Evolutionary conservation across 2,329 filamentous ascomycete species (phyloP).

Genomic region (Hymenoscyphus linearis): DNA sequence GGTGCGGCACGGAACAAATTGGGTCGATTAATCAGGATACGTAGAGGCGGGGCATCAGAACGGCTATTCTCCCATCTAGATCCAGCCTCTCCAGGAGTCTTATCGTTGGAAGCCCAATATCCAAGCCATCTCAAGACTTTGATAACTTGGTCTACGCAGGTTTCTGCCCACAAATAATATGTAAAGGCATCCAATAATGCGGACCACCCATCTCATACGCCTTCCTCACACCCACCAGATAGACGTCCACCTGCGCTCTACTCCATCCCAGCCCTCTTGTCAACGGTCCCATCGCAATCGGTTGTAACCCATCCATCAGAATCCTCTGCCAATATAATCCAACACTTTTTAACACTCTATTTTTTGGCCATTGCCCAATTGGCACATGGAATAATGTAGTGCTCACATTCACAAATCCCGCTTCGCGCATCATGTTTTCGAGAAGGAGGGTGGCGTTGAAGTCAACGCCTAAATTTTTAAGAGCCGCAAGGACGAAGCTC

Average conservation of each 20-base stretch:
- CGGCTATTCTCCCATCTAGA: background rate
- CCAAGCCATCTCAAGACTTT: background rate
- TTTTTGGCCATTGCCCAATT: slow-evolving; percentile 40
- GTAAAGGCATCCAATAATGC: slow-evolving; percentile 50
- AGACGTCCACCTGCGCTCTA: slow-evolving; percentile 43
- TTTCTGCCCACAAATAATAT: slow-evolving; percentile 51
- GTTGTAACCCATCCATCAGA: slow-evolving; percentile 45
- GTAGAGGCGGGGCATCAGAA: background rate
- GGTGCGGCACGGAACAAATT: too few species aligned
- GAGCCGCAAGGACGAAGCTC: slow-evolving; percentile 40
- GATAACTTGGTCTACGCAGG: slow-evolving; percentile 28
- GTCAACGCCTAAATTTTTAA: slow-evolving; percentile 42
- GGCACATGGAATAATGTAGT: slow-evolving; percentile 38
- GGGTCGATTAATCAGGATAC: too few species aligned
- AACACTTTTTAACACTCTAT: slow-evolving; percentile 45
- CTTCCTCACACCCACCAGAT: slow-evolving; percentile 43
- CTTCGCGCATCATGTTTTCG: slow-evolving; percentile 42
- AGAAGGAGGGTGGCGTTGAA: slow-evolving; percentile 40
- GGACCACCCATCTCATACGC: slow-evolving; percentile 39
- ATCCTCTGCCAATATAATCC: slow-evolving; percentile 48
- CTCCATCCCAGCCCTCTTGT: slow-evolving; percentile 45
- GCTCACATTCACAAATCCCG: slow-evolving; percentile 46
- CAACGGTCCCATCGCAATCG: slow-evolving; percentile 47
- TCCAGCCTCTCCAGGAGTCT: background rate
- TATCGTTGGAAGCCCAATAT: background rate